These are phyloP conservation scores for Pythium oligandrum DNA, from an alignment of 352 stramenopile species.

Conservation along the genomic window DNA sequence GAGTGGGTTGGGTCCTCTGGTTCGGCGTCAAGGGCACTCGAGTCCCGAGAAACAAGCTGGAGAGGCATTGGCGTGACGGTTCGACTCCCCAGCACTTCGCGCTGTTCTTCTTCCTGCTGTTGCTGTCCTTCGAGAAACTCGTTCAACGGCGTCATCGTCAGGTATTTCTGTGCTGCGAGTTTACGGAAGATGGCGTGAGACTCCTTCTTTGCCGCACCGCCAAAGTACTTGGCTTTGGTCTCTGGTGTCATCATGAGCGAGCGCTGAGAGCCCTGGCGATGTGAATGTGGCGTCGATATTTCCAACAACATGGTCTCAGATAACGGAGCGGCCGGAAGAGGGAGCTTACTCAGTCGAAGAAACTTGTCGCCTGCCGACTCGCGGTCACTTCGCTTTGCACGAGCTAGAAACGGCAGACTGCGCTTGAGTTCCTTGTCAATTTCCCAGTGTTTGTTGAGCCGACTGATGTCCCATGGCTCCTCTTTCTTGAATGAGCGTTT, in stretches of 20 bases:
- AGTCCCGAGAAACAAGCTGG: too few relatives aligned
- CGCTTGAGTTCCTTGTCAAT: constrained; percentile 58
- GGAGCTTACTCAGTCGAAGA: constrained; percentile 51
- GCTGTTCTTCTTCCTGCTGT: constrained; percentile 19
- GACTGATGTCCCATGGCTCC: constrained; percentile 54
- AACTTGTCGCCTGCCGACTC: constrained; percentile 61
- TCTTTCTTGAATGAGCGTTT: too few relatives aligned
- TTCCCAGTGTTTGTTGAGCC: constrained; percentile 69
- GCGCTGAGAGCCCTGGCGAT: constrained; percentile 22
- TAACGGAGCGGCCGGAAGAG: constrained; percentile 23
- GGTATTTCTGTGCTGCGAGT: constrained; percentile 58
- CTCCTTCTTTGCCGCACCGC: constrained; percentile 33
- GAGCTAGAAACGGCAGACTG: constrained; percentile 52
- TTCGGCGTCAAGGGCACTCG: background rate
- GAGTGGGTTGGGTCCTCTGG: background rate
- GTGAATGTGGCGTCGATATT: constrained; percentile 21
- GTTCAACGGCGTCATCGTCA: constrained; percentile 40
- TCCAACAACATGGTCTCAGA: constrained; percentile 31
- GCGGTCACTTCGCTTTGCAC: constrained; percentile 35
- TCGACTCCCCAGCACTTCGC: constrained; percentile 8
- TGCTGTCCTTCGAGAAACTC: constrained; percentile 46
- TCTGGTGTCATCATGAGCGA: constrained; percentile 39
- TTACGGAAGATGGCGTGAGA: constrained; percentile 67
- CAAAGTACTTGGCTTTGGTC: constrained; percentile 68
- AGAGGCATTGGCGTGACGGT: constrained; percentile 8